phyloP scores from a whole-genome alignment of 345 rosid species.

The Pistacia vera region DNA sequence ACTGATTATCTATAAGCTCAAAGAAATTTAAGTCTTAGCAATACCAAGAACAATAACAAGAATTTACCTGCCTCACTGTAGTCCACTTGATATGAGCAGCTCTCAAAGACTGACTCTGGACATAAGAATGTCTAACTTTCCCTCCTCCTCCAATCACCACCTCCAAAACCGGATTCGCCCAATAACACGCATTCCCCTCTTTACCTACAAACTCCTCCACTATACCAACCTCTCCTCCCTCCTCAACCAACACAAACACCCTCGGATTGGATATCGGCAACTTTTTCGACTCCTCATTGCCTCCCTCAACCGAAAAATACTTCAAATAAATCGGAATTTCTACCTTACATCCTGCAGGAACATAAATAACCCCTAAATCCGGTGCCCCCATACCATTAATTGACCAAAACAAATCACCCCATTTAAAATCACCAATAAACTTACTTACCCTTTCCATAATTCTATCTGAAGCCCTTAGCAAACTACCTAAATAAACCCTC shows the following conservation, averaged over 20 bases:
- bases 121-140: constrained; percentile 73
- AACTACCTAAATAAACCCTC: constrained; percentile 77
- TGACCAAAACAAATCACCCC: constrained; percentile 90
- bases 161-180: constrained; percentile 85
- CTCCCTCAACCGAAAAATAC: constrained; percentile 68
- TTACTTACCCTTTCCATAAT: constrained; percentile 50
- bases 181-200: constrained; percentile 58
- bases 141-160: constrained; percentile 62
- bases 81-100: constrained; percentile 95
- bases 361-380: constrained; percentile 79
- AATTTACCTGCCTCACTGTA: constrained; percentile 70
- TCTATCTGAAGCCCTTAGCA: constrained; percentile 41
- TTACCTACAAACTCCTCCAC: constrained; percentile 71
- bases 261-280: constrained; percentile 90
- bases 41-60: constrained; percentile 7
- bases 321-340: constrained; percentile 67
- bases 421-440: constrained; percentile 52
- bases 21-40: no score
- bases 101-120: constrained; percentile 75
- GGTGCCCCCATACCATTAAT: constrained; percentile 90
- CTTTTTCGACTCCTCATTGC: constrained; percentile 52
- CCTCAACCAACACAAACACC: constrained; percentile 75
- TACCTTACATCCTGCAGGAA: constrained; percentile 75
- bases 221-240: constrained; percentile 78
- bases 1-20: no score